Conservation (phyloP, 2,329 filamentous ascomycete genomes). For the Neofusicoccum umdonicola region DNA sequence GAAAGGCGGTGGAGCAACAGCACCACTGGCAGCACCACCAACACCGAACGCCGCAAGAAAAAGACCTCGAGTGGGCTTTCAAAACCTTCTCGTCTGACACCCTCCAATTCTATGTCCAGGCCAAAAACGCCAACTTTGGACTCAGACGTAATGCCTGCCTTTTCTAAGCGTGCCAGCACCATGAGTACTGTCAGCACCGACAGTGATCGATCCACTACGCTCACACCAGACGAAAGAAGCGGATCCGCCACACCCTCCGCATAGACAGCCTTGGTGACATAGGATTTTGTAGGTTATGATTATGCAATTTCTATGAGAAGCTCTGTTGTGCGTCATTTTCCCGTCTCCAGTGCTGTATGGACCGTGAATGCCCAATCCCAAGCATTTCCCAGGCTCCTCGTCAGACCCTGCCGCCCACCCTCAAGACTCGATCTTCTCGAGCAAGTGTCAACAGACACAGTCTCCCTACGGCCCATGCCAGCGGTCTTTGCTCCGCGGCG, state of each 20-base stretch:
- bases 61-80: background rate
- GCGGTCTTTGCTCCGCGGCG: background rate
- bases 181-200: conserved; percentile 15
- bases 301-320: background rate
- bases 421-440: no score
- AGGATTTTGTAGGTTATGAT: conserved; percentile 7
- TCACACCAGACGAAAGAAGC: conserved; percentile 15
- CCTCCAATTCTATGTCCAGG: background rate
- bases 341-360: no score
- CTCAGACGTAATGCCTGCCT: background rate
- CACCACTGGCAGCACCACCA: conserved; percentile 26
- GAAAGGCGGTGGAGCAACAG: conserved; percentile 35
- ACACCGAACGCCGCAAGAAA: conserved; percentile 12
- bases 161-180: conserved; percentile 5
- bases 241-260: background rate
- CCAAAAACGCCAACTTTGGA: conserved; percentile 9
- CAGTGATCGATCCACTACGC: conserved; percentile 16
- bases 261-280: background rate
- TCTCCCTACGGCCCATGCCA: background rate
- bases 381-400: no score
- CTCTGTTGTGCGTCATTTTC: background rate
- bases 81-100: conserved; percentile 10
- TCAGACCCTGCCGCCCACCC: no score
- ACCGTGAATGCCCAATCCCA: no score
- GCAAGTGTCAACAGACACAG: no score